These are phyloP conservation scores for Wickerhamomyces strasburgensis DNA, from an alignment of 805 yeast genomes.

Conservation along the genomic window DNA sequence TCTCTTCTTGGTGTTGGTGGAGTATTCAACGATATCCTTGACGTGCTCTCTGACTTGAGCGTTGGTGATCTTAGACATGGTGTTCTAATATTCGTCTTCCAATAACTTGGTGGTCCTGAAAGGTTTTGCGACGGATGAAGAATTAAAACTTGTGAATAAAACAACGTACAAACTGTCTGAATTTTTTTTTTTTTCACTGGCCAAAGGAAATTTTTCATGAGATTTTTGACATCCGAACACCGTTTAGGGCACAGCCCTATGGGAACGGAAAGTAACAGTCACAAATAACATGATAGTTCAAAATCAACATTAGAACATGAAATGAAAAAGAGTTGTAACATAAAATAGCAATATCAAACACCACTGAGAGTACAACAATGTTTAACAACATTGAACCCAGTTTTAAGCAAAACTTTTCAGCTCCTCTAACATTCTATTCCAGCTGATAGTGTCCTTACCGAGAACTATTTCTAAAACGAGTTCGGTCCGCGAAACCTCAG, in stretches of 20 bases:
- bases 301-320: too few relatives aligned
- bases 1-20: constrained; percentile 98
- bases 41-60: constrained; percentile 97
- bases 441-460: neutral
- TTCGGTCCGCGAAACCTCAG: too few relatives aligned
- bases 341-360: too few relatives aligned
- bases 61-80: constrained; percentile 84
- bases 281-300: constrained; percentile 1
- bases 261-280: constrained; percentile 6
- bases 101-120: constrained; percentile 50
- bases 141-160: neutral
- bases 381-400: too few relatives aligned
- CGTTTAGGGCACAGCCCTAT: too few relatives aligned
- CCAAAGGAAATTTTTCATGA: too few relatives aligned
- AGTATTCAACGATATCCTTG: constrained; percentile 82
- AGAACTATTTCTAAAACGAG: neutral
- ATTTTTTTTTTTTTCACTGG: too few relatives aligned
- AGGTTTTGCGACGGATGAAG: constrained; percentile 42
- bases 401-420: too few relatives aligned
- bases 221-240: constrained; percentile 8
- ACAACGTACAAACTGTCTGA: too few relatives aligned
- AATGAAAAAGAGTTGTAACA: too few relatives aligned
- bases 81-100: constrained; percentile 64
- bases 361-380: too few relatives aligned
- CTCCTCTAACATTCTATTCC: too few relatives aligned